Evolutionary conservation across 1,139 yeast species (phyloP), one percentile per base, ranked within the genome.

Genomic region (Debaryomycetaceae sp.): DNA sequence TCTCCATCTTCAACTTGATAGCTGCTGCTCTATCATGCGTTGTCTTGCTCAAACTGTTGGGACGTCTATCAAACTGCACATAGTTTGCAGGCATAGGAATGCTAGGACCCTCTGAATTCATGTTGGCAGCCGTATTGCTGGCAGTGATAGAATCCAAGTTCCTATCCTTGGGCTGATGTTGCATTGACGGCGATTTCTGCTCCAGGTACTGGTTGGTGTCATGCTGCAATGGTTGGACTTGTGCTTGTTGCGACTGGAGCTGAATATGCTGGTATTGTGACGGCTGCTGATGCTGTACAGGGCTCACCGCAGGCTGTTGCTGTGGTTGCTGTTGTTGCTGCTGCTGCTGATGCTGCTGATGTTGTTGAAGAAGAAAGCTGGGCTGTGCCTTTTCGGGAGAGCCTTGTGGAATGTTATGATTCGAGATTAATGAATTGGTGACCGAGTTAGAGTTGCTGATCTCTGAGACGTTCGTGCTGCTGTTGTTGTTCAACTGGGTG

Each of bases 41-140:
- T 9, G 72, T 59, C 51, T 84, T 83, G 38, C 81, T 76, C 57
- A 86, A 71, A 55, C 78, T 71, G 51, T 87, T 95, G 0, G 98
- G 97, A 57, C 87, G 90, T 52, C 98, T 81, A 57, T 86, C 91
- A 66, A 91, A 87, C 58, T 82, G 79, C 45, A 86, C 89, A 54
- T 85, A 84, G 49, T 72, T 73, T 31, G 60, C 31, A 27, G 31
- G 31, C 31, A 11, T 27, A 27, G 31, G 31, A 33, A 37, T 23
- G 11, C 20, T 38, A 11, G 44, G 9, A 34, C 35, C 37, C 9
- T 40, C 34, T 11, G 38, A 42, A 24, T 35, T 39, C 34, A 42
- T 22, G 24, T 40, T 27, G 8, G 31, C 11, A 27, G 31, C 31
- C 11, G 31, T 27, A 11, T 27, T 27, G 31, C 11, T 27, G 31